Percentiles rank a stretch among this genome's conserved stretches.
These are phyloP conservation scores for Eucalyptus coolabah DNA, from an alignment of 345 rosid species.

Conservation along the genomic window DNA sequence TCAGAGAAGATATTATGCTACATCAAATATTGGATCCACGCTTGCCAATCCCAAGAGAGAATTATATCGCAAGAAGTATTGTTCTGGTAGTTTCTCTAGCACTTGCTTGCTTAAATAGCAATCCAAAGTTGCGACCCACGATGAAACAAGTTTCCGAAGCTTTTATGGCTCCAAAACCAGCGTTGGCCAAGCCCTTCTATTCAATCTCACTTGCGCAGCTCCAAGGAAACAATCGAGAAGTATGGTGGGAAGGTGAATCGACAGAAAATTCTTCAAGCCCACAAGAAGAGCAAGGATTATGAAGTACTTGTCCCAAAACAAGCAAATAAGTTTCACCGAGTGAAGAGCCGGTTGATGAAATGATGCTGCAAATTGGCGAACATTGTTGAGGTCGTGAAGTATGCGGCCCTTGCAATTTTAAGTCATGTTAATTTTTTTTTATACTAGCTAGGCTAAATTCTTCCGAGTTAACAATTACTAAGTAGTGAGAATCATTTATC, in stretches of 20 bases:
- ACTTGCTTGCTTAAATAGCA: neutral
- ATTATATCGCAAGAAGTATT: neutral
- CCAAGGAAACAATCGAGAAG: fast-evolving
- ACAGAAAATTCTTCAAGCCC: neutral
- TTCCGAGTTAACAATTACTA: neutral
- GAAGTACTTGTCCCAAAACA: neutral
- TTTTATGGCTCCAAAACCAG: neutral
- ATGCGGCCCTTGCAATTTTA: neutral
- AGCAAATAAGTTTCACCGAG: neutral
- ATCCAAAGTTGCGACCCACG: neutral
- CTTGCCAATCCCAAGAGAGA: neutral
- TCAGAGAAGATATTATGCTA: neutral
- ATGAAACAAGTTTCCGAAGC: neutral
- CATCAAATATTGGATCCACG: neutral
- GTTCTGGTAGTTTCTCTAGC: neutral
- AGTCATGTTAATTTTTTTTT: neutral
- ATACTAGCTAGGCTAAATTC: neutral
- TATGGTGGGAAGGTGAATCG: neutral
- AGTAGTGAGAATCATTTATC: neutral
- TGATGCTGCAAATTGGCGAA: neutral
- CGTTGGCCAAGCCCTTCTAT: neutral
- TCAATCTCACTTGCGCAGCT: neutral
- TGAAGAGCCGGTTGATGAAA: neutral
- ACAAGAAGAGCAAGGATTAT: neutral
- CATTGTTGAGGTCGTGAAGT: neutral